Base-by-base conservation (phyloP, 2,329 filamentous ascomycete genomes). In the Chaetothyriales sp. region DNA sequence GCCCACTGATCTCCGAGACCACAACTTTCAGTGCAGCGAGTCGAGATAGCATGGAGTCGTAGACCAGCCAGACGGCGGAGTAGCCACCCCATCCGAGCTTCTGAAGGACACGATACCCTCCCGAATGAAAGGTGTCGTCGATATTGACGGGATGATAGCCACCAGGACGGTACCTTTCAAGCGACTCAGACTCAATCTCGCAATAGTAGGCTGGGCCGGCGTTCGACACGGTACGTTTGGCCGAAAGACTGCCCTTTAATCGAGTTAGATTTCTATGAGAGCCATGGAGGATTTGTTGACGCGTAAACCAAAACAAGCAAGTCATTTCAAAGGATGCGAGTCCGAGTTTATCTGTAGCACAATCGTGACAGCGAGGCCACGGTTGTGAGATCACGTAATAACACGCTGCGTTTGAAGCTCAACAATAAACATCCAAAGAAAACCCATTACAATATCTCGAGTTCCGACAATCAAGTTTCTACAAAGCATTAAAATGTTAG, bases 21-120 rank as follows among this genome's bases (percentile, higher is more conserved):
- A 53, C 33, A 46, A 48, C 47, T 50, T 55, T 55, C 28, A 55
- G 25, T 45, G 53, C 51, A 22, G 47, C 51, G n/a, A 53, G 48
- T 47, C 53, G 53, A 53, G 43, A 53, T 49, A 20, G 46, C 40
- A 22, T 22, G 8, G 51, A 51, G 48, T 73, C 69, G 4, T 56
- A 63, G 6, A 68, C 67, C 50, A 72, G 58, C 68, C 67, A 73
- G 45, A 71, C 64, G 0, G 67, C 72, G 3, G 69, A 72, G 55
- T 65, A 69, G 4, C 63, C 62, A 6, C 70, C 69, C 58, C 63
- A 70, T 0, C 69, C 69, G 5, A 73, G 61, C 55, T 73, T 72
- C 18, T 69, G 67, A 1, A 67, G 61, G 44, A 73, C 62, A 5
- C 58, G 62, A 50, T 72, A 72, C 43, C 66, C 61, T 43, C 54